Evolutionary conservation across 73 alveolate species (phyloP).

Genomic region (Paramecium sexaurelia): DNA sequence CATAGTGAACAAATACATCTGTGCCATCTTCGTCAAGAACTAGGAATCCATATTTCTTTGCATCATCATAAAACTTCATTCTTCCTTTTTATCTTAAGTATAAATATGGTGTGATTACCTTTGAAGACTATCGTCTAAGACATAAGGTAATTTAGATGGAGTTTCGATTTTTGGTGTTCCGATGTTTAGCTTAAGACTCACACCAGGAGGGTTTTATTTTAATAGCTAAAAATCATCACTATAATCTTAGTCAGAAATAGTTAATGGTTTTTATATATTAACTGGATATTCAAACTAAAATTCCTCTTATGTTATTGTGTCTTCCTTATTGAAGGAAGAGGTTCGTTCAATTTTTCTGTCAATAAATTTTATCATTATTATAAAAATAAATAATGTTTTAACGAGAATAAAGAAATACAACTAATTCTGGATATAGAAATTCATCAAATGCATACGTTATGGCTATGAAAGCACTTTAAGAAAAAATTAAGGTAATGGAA

Average conservation of each 20-base stretch:
- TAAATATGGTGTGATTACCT: neutral
- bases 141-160: conserved; percentile 27
- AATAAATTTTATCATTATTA: neutral
- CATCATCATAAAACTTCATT: conserved; percentile 80
- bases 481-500: neutral
- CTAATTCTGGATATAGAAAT: neutral
- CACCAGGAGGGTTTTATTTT: conserved; percentile 45
- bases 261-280: neutral
- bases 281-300: neutral
- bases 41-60: conserved; percentile 81
- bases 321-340: neutral
- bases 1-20: conserved; percentile 84
- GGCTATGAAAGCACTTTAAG: neutral
- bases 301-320: neutral
- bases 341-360: neutral
- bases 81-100: conserved; percentile 62
- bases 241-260: neutral
- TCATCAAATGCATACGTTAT: neutral
- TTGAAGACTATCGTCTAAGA: neutral
- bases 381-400: neutral
- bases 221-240: neutral
- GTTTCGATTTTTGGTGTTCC: conserved; percentile 51
- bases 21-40: conserved; percentile 81
- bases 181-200: neutral
- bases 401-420: neutral